Conservation (phyloP, 1,284 basidiomycete genomes). For the Schizophyllum amplum region DNA sequence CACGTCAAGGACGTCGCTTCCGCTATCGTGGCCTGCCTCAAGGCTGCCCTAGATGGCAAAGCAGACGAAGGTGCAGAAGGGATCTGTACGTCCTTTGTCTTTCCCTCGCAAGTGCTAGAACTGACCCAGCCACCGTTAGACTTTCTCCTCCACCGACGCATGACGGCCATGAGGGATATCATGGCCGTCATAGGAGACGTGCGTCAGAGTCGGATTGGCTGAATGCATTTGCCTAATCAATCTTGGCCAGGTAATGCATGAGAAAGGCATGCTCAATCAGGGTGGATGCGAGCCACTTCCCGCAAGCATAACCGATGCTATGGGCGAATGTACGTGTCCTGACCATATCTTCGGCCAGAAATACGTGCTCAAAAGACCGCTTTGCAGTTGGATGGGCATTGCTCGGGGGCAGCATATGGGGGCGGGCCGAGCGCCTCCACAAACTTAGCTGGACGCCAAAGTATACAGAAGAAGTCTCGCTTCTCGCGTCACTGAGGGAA, state of each 20-base stretch:
- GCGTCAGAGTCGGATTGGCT: slow-evolving; percentile 19
- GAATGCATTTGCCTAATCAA: slow-evolving; percentile 14
- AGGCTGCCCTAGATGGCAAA: slow-evolving; percentile 28
- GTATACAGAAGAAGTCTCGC: slow-evolving; percentile 15
- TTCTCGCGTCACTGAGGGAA: background rate
- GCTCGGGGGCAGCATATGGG: slow-evolving; percentile 28
- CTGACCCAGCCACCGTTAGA: background rate
- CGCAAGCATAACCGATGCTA: slow-evolving; percentile 21
- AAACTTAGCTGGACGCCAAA: slow-evolving; percentile 31
- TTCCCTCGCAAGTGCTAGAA: too few relatives aligned
- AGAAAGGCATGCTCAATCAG: slow-evolving; percentile 25
- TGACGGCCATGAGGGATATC: slow-evolving; percentile 18
- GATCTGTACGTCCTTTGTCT: slow-evolving; percentile 26
- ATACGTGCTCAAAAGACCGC: background rate
- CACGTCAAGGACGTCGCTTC: slow-evolving; percentile 30
- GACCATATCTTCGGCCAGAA: background rate
- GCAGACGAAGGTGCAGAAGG: slow-evolving; percentile 32
- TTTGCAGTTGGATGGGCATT: slow-evolving; percentile 29
- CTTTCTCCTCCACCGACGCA: slow-evolving; percentile 1
- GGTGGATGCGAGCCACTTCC: slow-evolving; percentile 27
- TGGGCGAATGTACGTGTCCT: slow-evolving; percentile 27
- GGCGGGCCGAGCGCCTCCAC: slow-evolving; percentile 24
- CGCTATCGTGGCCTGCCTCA: slow-evolving; percentile 25
- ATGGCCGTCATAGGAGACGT: slow-evolving; percentile 29
- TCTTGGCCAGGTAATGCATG: background rate